Percentiles rank a stretch among this genome's conserved stretches.
phyloP scores from a whole-genome alignment of 306 rosid genomes.

The Quercus dentata region DNA sequence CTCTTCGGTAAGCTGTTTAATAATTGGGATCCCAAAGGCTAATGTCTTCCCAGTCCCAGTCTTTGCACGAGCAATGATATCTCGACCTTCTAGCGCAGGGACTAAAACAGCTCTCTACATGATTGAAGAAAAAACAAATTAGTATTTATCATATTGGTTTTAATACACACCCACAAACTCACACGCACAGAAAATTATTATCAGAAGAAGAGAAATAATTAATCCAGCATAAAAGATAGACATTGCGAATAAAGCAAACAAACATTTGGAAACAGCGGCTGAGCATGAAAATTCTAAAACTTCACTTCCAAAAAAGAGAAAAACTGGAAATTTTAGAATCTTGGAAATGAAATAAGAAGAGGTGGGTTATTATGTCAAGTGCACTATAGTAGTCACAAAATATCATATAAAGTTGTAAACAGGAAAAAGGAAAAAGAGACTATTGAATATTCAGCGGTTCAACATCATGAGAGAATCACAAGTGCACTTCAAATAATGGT shows the following conservation, averaged over 20 bases:
- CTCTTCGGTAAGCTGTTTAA: constrained; percentile 62
- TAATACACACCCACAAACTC: neutral
- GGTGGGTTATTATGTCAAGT: neutral
- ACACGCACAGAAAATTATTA: neutral
- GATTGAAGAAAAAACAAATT: neutral
- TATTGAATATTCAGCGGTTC: neutral
- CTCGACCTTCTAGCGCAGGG: constrained; percentile 91
- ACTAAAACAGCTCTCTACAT: constrained; percentile 87
- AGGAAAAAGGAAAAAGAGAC: neutral
- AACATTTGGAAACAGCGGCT: neutral
- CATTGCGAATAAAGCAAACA: neutral
- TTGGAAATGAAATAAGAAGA: neutral
- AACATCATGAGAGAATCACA: neutral
- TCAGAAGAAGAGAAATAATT: neutral
- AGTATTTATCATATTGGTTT: neutral
- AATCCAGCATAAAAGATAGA: neutral
- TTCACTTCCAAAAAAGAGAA: neutral
- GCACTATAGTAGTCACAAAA: neutral
- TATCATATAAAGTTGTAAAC: neutral
- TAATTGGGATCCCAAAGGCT: constrained; percentile 89
- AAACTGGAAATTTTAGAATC: neutral
- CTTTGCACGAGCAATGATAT: constrained; percentile 94
- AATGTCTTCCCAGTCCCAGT: constrained; percentile 97
- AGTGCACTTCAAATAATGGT: neutral
- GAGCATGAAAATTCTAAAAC: neutral